A percentile compares a stretch with the other conserved stretches of the same genome.
phyloP scores from a whole-genome alignment of 2,329 filamentous ascomycete species.

The Furcasterigmium sp. region DNA sequence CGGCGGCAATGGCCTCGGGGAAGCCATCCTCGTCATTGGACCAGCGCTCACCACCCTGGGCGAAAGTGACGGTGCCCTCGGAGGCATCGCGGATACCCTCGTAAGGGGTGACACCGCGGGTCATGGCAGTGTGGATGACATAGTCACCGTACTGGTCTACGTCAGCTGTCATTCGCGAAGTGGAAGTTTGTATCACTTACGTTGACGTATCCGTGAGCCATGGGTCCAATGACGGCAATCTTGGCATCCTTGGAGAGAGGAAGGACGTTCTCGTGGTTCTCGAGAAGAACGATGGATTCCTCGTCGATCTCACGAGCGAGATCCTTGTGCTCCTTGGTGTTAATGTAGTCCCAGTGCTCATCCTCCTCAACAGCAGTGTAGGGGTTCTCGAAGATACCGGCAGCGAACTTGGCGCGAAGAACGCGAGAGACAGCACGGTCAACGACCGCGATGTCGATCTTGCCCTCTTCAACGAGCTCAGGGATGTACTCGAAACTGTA shows the following conservation, averaged over 20 bases:
- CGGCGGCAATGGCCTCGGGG: slow-evolving; percentile 58
- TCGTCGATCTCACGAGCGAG: slow-evolving; percentile 59
- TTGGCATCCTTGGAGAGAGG: slow-evolving; percentile 59
- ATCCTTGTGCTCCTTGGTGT: slow-evolving; percentile 52
- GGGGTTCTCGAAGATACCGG: slow-evolving; percentile 68
- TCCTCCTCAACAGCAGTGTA: slow-evolving; percentile 53
- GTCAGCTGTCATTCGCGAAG: neutral
- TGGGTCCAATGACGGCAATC: slow-evolving; percentile 69
- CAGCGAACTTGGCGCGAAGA: slow-evolving; percentile 62
- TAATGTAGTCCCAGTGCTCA: slow-evolving; percentile 53
- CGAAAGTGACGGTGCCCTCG: slow-evolving; percentile 57
- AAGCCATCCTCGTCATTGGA: slow-evolving; percentile 65
- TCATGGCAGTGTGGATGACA: slow-evolving; percentile 59
- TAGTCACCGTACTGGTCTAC: slow-evolving; percentile 61
- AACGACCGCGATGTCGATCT: slow-evolving; percentile 53
- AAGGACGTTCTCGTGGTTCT: slow-evolving; percentile 49
- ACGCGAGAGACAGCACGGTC: slow-evolving; percentile 61
- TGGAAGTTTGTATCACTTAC: slow-evolving; percentile 33
- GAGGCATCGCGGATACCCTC: slow-evolving; percentile 61
- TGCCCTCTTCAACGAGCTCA: slow-evolving; percentile 55
- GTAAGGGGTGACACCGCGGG: slow-evolving; percentile 62
- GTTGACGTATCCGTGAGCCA: slow-evolving; percentile 68
- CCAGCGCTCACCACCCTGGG: slow-evolving; percentile 68
- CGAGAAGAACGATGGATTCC: slow-evolving; percentile 57
- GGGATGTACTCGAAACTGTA: slow-evolving; percentile 67